Percentiles rank a stretch among this genome's conserved stretches.
phyloP scores from a whole-genome alignment of 2,329 filamentous ascomycete species.

The Graphilbum fragrans region DNA sequence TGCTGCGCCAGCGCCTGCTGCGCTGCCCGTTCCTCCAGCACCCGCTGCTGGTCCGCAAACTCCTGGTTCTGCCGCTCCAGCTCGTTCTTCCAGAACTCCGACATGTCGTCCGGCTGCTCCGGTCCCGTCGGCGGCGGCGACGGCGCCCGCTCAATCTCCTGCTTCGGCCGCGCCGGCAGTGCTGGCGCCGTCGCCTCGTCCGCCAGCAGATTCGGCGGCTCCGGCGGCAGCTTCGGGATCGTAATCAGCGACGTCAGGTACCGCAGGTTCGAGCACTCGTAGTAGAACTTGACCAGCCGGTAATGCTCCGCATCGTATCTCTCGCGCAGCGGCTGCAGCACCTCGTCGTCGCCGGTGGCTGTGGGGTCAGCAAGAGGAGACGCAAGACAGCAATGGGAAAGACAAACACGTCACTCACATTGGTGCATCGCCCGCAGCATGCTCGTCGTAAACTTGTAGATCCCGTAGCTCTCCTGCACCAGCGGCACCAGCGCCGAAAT shows the following conservation, averaged over 20 bases:
- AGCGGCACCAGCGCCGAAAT: constrained; percentile 89
- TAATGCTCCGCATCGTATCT: constrained; percentile 95
- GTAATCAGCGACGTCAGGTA: constrained; percentile 95
- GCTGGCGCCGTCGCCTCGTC: constrained; percentile 78
- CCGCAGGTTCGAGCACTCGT: constrained; percentile 94
- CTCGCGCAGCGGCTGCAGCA: constrained; percentile 73
- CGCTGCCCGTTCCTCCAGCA: constrained; percentile 78
- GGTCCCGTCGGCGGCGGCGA: constrained; percentile 58
- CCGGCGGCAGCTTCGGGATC: constrained; percentile 88
- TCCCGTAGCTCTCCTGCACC: constrained; percentile 96
- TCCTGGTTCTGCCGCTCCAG: constrained; percentile 84
- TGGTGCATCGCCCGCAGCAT: constrained; percentile 98
- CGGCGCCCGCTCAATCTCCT: constrained; percentile 55
- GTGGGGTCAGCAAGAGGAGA: background rate
- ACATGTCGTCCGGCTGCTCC: constrained; percentile 86
- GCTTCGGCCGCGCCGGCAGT: constrained; percentile 69
- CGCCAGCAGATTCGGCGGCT: constrained; percentile 76
- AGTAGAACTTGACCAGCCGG: constrained; percentile 94
- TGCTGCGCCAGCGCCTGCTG: constrained; percentile 72
- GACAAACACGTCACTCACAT: constrained; percentile 39
- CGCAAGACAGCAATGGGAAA: constrained; percentile 1
- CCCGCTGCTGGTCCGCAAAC: constrained; percentile 86
- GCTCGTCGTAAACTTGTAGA: constrained; percentile 99
- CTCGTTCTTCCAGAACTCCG: constrained; percentile 96
- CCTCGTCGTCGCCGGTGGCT: constrained; percentile 89